Conservation (phyloP, 1,139 yeast species). For the Saccharomycopsis phalli region DNA sequence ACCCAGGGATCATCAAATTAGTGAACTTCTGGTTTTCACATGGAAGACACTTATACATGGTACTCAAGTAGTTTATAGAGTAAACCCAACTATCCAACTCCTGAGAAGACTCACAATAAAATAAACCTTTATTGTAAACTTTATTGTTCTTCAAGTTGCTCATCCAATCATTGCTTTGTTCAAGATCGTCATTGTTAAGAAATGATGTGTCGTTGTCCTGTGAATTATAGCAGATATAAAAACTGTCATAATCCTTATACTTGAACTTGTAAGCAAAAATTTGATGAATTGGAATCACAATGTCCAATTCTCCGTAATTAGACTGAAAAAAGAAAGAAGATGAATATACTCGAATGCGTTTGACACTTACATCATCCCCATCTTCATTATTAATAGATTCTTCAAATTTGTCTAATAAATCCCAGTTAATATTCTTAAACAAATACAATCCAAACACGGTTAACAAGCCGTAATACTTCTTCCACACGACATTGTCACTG, state of each 20-base stretch:
- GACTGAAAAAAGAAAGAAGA: conserved; percentile 16
- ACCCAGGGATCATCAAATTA: conserved; percentile 14
- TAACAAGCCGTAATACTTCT: conserved; percentile 33
- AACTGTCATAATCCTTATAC: conserved; percentile 13
- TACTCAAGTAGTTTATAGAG: conserved; percentile 14
- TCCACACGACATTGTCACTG: conserved; percentile 30
- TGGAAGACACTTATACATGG: conserved; percentile 12
- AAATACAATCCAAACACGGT: conserved; percentile 38
- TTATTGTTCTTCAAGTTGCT: conserved; percentile 13
- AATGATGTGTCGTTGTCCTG: conserved; percentile 1
- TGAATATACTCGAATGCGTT: conserved; percentile 11
- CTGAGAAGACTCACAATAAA: conserved; percentile 8
- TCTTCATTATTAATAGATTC: conserved; percentile 4
- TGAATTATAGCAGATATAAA: conserved; percentile 15
- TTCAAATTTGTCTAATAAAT: conserved; percentile 12
- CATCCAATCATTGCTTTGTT: conserved; percentile 13
- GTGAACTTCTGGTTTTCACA: conserved; percentile 2
- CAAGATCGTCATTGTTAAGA: conserved; percentile 12
- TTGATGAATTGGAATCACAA: conserved; percentile 15
- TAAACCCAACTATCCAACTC: conserved; percentile 13
- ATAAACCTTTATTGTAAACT: conserved; percentile 16
- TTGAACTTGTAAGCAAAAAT: conserved; percentile 14
- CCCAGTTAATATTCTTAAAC: conserved; percentile 31
- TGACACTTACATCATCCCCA: background rate
- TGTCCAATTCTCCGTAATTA: conserved; percentile 15